A percentile compares a stretch with the other conserved stretches of the same genome.
Conservation (phyloP, 352 stramenopile species). For the Globisporangium alternatum region DNA sequence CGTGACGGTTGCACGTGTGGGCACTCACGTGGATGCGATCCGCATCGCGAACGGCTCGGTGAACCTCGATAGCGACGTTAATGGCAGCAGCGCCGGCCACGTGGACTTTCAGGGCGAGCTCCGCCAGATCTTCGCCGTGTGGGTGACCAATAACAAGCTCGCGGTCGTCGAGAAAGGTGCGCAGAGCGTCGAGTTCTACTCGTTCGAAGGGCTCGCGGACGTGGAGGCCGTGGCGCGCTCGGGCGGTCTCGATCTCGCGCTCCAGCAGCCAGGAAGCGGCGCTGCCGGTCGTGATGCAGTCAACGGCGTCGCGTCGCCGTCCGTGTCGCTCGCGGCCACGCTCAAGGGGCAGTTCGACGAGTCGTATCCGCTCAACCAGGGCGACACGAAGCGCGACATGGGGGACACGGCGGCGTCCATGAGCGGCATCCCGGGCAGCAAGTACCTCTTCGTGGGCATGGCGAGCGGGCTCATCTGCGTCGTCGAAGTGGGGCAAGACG, state of each 20-base stretch:
- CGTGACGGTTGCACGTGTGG: constrained; percentile 28
- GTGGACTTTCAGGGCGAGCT: constrained; percentile 11
- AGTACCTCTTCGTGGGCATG: constrained; percentile 74
- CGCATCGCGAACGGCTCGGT: background rate
- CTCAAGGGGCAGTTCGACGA: constrained; percentile 34
- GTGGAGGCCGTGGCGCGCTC: constrained; percentile 14
- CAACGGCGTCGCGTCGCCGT: background rate
- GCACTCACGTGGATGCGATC: constrained; percentile 21
- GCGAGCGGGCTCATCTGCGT: constrained; percentile 68
- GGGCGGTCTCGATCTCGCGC: constrained; percentile 22
- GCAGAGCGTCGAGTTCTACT: constrained; percentile 67
- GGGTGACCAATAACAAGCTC: constrained; percentile 51
- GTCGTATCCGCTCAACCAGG: constrained; percentile 63
- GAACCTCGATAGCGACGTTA: background rate
- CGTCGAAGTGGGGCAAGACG: constrained; percentile 34
- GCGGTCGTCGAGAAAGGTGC: constrained; percentile 61
- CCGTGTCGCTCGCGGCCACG: background rate
- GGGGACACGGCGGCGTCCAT: constrained; percentile 49
- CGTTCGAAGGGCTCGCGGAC: constrained; percentile 48
- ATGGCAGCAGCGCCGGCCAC: constrained; percentile 14
- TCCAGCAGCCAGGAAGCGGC: constrained; percentile 8
- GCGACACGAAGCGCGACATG: constrained; percentile 33
- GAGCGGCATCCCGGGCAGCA: constrained; percentile 44
- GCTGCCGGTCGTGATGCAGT: background rate
- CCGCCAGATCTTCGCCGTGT: constrained; percentile 48